phyloP scores from a whole-genome alignment of 2,329 filamentous ascomycete genomes.

The Fusarium oligoseptatum region DNA sequence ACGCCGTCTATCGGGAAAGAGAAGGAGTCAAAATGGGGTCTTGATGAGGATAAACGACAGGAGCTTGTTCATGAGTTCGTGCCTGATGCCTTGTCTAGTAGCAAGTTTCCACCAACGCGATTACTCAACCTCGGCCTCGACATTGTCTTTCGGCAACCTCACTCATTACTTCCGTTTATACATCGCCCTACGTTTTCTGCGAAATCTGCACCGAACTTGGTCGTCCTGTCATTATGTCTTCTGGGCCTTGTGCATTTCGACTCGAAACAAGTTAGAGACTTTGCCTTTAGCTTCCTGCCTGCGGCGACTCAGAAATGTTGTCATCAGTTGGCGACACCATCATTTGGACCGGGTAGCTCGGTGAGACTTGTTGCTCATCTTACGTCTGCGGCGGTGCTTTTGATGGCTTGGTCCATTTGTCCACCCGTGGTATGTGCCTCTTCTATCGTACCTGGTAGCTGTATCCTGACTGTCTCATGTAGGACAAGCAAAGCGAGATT shows the following conservation, averaged over 20 bases:
- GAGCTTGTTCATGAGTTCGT: slow-evolving; percentile 2
- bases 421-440: not conserved
- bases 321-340: not conserved
- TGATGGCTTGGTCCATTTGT: slow-evolving; percentile 17
- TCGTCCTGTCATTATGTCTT: not conserved
- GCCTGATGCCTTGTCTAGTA: not conserved
- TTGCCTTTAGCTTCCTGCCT: not conserved
- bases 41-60: slow-evolving; percentile 7
- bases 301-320: slow-evolving; percentile 8
- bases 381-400: not conserved
- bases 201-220: not conserved
- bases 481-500: not conserved
- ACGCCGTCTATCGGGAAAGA: slow-evolving; percentile 1
- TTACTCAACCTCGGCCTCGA: slow-evolving; percentile 11
- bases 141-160: not conserved
- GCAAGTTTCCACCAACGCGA: not conserved
- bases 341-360: not conserved
- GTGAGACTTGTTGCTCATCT: not conserved
- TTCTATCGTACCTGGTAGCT: not conserved
- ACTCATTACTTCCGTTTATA: not conserved
- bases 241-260: not conserved
- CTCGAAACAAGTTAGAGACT: not conserved
- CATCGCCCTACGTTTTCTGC: not conserved
- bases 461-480: not conserved
- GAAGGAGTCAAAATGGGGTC: slow-evolving; percentile 9